phyloP scores from a whole-genome alignment of 768 basidiomycete genomes.

The Termitomyces sp. region DNA sequence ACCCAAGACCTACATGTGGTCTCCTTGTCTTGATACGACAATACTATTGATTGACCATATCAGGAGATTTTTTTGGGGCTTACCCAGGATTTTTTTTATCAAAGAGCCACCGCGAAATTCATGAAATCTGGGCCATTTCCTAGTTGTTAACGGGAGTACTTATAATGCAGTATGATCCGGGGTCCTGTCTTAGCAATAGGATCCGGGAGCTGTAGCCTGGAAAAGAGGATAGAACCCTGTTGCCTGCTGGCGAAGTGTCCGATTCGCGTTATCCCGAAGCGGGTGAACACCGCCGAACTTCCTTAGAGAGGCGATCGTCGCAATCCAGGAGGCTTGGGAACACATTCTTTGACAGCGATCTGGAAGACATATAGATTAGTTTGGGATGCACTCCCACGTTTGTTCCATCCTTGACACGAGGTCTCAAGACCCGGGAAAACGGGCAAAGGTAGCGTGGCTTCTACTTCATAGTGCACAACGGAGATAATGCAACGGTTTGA shows the following conservation, averaged over 20 bases:
- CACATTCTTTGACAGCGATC: not conserved
- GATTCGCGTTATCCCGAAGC: not conserved
- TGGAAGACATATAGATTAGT: not conserved
- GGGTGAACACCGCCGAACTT: not conserved
- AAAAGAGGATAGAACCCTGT: not conserved
- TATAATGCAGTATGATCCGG: not conserved
- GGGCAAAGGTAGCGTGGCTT: not conserved
- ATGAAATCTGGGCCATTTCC: not conserved
- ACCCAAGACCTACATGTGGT: not conserved
- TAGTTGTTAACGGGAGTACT: not conserved
- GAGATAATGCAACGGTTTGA: not conserved
- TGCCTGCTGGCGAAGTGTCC: not conserved
- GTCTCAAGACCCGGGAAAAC: not conserved
- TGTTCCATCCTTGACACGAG: not conserved
- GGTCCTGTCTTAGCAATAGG: not conserved
- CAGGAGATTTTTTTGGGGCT: not conserved
- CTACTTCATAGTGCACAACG: not conserved
- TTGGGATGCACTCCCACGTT: not conserved
- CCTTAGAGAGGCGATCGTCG: constrained; percentile 1
- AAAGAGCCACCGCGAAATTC: no score
- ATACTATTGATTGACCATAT: not conserved
- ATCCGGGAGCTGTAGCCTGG: not conserved
- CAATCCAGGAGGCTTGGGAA: not conserved
- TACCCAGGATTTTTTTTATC: not conserved
- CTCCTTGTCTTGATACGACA: not conserved